Evolutionary conservation across 441 rosid species (phyloP), one percentile per base, ranked within the genome.

Genomic region (Aquilaria agallochum): DNA sequence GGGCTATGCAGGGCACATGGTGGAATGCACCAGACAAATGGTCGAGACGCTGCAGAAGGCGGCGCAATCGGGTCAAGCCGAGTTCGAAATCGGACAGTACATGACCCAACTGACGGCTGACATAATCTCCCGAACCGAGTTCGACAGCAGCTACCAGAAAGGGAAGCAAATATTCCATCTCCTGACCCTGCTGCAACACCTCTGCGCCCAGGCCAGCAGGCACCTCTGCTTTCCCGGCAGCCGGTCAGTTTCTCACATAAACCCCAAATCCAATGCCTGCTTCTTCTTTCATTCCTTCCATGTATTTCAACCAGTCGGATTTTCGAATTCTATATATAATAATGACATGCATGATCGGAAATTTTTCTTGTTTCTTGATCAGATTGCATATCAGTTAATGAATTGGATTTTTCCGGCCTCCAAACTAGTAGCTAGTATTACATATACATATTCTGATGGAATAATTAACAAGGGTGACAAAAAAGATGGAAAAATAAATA

Each of bases 191-290:
- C 78, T 94, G 9, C 98, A 94, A 52, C 69, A 61, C 14, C 96
- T 81, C n/a, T 85, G 91, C 11, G 91, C 97, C 66, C 95, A 85
- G 68, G 77, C 97, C 3, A 87, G 78, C 66, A 80, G 91, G 57
- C 96, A 81, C 69, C 76, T 93, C 54, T 90, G 95, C 71, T 66
- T 90, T 52, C 98, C 97, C 0, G 98, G 97, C 2, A 87, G 97
- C 86, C 75, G 98, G 97, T 90, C 12, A 70, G 80, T 68, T 53
- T 57, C 11, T 20, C 27, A 20, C 27, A 20, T 20, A 20, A 20
- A 20, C 27, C 2, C 8, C 7, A 12, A 33, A 54, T 4, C 27
- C 27, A 20, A 20, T 20, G 7, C 11, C 15, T 6, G 12, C 10
- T 40, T 15, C 8, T 4, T 3, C 2, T 56, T 11, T 55, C 3